Conservation (phyloP, 306 rosid genomes). For the Echinosophora koreensis region DNA sequence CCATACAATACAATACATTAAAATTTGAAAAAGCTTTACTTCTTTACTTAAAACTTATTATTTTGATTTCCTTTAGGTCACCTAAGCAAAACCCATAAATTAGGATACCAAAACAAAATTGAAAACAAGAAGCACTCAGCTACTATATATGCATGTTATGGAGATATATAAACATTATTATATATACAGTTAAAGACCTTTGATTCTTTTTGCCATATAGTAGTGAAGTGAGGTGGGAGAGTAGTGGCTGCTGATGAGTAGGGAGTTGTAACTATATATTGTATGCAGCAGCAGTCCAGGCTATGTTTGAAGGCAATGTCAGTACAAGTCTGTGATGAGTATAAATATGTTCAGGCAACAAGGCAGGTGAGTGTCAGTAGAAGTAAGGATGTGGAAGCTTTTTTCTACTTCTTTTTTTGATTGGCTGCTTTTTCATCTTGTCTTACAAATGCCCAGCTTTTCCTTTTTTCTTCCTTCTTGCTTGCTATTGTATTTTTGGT, state of each 20-base stretch:
- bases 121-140: not conserved
- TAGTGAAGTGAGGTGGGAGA: constrained; percentile 10
- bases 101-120: too few relatives aligned
- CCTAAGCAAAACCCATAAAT: too few relatives aligned
- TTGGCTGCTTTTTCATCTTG: constrained; percentile 38
- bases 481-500: constrained; percentile 55
- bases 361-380: constrained; percentile 58
- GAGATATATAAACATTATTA: not conserved
- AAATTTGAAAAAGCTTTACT: too few relatives aligned
- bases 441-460: constrained; percentile 51
- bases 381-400: constrained; percentile 50
- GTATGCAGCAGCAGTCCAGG: constrained; percentile 22
- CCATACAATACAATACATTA: too few relatives aligned
- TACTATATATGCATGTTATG: constrained; percentile 24
- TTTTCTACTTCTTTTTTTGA: constrained; percentile 41
- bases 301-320: not conserved
- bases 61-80: too few relatives aligned
- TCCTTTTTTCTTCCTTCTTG: constrained; percentile 53
- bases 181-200: not conserved
- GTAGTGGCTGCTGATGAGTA: constrained; percentile 37
- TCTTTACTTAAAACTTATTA: too few relatives aligned
- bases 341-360: constrained; percentile 58
- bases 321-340: constrained; percentile 52
- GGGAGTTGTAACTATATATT: not conserved
- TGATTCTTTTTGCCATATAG: constrained; percentile 41